Percentiles rank a stretch among this genome's conserved stretches.
These are phyloP conservation scores for Coniochaeta sp. DNA, from an alignment of 2,329 filamentous ascomycete species.

Conservation along the genomic window DNA sequence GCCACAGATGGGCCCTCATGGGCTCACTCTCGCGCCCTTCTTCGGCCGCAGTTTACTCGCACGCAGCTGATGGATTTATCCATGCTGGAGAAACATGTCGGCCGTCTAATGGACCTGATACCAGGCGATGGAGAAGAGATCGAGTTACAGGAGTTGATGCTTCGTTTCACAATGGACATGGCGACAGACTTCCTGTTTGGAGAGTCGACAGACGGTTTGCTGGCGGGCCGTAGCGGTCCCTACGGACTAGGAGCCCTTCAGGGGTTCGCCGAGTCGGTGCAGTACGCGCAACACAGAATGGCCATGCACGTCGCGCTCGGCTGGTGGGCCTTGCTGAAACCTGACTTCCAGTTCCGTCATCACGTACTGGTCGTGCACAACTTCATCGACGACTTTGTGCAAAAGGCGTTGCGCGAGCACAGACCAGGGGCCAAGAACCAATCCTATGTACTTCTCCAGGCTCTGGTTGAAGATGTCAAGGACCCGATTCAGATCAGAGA, in stretches of 20 bases:
- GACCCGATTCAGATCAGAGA: conserved; percentile 37
- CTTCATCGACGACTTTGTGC: conserved; percentile 42
- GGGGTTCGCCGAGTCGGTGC: conserved; percentile 41
- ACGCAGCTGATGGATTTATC: conserved; percentile 58
- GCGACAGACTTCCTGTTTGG: conserved; percentile 58
- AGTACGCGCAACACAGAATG: conserved; percentile 33
- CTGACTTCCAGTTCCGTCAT: conserved; percentile 28
- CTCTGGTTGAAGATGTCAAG: conserved; percentile 36
- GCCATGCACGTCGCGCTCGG: conserved; percentile 31
- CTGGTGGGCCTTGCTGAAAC: conserved; percentile 24
- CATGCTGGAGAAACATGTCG: conserved; percentile 62
- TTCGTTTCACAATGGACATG: conserved; percentile 57
- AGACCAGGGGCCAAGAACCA: conserved; percentile 16
- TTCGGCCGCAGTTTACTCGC: conserved; percentile 46
- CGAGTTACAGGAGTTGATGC: conserved; percentile 57
- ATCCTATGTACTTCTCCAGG: conserved; percentile 49
- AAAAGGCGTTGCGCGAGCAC: conserved; percentile 23
- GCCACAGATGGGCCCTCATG: conserved; percentile 43
- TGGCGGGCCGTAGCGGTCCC: conserved; percentile 19
- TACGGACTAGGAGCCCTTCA: conserved; percentile 14
- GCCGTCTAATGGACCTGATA: conserved; percentile 50
- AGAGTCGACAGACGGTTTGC: conserved; percentile 31
- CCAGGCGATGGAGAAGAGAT: conserved; percentile 46
- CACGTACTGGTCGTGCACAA: conserved; percentile 30
- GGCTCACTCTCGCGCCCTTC: conserved; percentile 42